Base-by-base conservation (phyloP, 768 basidiomycete species). In the Suillus alpinus region DNA sequence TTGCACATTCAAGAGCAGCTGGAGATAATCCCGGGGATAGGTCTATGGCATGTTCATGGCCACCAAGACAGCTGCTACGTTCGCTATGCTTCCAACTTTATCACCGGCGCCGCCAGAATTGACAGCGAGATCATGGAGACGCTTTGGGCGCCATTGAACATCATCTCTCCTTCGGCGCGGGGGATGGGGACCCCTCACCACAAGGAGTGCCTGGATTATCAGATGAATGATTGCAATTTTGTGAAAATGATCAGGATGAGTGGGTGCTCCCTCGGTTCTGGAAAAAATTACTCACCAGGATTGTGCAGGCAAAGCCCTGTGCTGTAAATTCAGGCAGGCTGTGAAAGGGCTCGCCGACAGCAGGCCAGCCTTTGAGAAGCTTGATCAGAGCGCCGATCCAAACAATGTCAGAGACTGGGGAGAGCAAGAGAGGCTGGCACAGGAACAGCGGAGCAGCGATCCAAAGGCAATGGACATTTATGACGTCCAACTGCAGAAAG, bases 181-280 rank as follows among this genome's bases (percentile, higher is more conserved):
- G 26, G 44, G 8, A 49, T 50, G 49, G 32, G 47, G 20, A 9
- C 31, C 1, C 43, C 47, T 18, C 58, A 59, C 29, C n/a, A 29
- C 12, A 2, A 57, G 4, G 67, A 72, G 50, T 59, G 63, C 2
- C 43, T 69, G 3, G 67, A 71, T 55, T 64, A 67, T 47, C 68
- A 69, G 32, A 67, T 65, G 52, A 56, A 49, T 16, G 67, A 71
- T 46, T 63, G 59, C 8, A 72, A 73, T 61, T 66, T 60, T 16
- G 68, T 67, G 52, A 73, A 73, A 52, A 34, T 65, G 49, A 34
- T 66, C 4, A 47, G 43, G 2, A 68, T 69, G 36, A 14, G 59
- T 59, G 39, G 18, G 58, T 36, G 36, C 12, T 39, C 1, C 56
- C 61, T 56, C 12, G 62, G 56, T 9, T 59, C 29, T 20, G 5